Percentiles rank a stretch among this genome's conserved stretches.
phyloP scores from a whole-genome alignment of 805 yeast species.

The Starmerella bacillaris region DNA sequence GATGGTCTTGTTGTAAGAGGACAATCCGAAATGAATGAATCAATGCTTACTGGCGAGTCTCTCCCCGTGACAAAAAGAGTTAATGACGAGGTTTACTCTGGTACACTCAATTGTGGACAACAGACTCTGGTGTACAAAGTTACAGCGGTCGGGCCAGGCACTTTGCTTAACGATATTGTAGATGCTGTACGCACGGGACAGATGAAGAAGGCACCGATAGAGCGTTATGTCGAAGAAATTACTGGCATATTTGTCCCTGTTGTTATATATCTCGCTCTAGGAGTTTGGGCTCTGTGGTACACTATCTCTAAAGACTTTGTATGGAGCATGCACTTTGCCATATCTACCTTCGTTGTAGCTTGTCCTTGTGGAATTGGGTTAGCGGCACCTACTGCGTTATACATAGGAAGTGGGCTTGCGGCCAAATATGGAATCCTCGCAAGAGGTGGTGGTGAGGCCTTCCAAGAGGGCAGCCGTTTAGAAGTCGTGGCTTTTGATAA shows the following conservation, averaged over 20 bases:
- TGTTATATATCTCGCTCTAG: constrained; percentile 39
- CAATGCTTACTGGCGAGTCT: constrained; percentile 75
- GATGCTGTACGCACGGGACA: constrained; percentile 58
- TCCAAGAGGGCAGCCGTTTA: constrained; percentile 53
- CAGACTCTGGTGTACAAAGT: constrained; percentile 37
- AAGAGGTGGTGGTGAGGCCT: constrained; percentile 67
- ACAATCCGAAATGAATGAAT: constrained; percentile 67
- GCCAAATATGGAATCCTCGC: constrained; percentile 62
- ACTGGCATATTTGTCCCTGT: constrained; percentile 62
- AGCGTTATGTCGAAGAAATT: constrained; percentile 45
- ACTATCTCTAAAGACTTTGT: constrained; percentile 53
- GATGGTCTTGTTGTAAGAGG: constrained; percentile 56
- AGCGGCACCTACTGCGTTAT: constrained; percentile 71
- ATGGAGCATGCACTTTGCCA: constrained; percentile 63
- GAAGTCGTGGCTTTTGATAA: constrained; percentile 58
- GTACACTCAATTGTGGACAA: constrained; percentile 49
- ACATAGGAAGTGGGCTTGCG: constrained; percentile 63
- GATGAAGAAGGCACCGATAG: constrained; percentile 53
- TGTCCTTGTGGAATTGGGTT: constrained; percentile 77
- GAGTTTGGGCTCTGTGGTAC: constrained; percentile 57
- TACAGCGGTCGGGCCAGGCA: constrained; percentile 41
- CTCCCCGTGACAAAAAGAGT: constrained; percentile 36
- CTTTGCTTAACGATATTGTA: constrained; percentile 53
- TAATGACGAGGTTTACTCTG: constrained; percentile 57
- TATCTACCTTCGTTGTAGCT: constrained; percentile 65